Base-by-base conservation (phyloP, 2,329 filamentous ascomycete species). In the Epichloe festucae region DNA sequence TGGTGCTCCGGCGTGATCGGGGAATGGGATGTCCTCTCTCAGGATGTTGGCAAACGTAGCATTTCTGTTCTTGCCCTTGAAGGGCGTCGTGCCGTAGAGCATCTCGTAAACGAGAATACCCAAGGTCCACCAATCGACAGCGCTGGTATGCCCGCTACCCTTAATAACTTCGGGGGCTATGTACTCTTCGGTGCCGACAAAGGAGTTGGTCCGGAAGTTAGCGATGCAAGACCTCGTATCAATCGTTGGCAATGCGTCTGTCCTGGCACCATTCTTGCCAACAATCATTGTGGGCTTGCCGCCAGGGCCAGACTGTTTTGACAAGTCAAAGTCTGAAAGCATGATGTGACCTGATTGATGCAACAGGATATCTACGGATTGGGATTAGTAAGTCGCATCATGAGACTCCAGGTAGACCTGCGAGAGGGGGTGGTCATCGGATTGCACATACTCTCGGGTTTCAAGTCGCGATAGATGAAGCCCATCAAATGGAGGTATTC, bases 341-440 rank as follows among this genome's bases (percentile, higher is more conserved):
- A 98, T 98, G 61, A 98, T 98, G 69, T 98, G 93, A 15, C 93
- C 93, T n/a, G 93, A 97, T 68, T 98, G 93, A 67, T 98, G 93
- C 21, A 98, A 81, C 14, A 98, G 77, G 58, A 98, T 98, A 62
- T 98, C 90, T 96, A 44, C 36, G 35, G 19, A 46, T 47, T 53
- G 41, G 43, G 11, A 27, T 46, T 38, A 47, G 19, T 21, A 38
- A 17, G 3, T 31, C 23, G 2, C 34, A 31, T 8, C 15, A 19
- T 31, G 17, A 36, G 14, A 35, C 5, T 7, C 7, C 43, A 45
- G 6, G n/a, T 35, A 31, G 46, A 4, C 19, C 4, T 47, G 10
- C 6, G 35, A 39, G 36, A 39, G 36, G 36, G 36, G 36, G 36
- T 6, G 19, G 17, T 1, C 5, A 15, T 19, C 7, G 34, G 11